These are phyloP conservation scores for Neurospora sp. DNA, from an alignment of 2,329 filamentous ascomycete species.

Conservation along the genomic window DNA sequence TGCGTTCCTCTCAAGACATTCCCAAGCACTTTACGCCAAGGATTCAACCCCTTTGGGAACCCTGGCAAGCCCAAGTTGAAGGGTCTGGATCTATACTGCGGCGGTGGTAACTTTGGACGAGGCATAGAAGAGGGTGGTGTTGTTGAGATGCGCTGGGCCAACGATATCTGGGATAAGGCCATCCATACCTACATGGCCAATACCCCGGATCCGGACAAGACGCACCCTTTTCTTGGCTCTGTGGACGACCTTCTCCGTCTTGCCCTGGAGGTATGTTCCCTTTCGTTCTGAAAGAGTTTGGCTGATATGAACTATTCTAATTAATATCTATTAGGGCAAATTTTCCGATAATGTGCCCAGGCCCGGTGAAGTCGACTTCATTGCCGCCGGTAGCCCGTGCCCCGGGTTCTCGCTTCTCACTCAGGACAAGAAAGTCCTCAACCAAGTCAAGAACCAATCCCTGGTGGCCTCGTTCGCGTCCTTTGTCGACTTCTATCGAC, in stretches of 20 bases:
- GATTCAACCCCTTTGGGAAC: conserved; percentile 36
- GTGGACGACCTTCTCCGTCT: conserved; percentile 56
- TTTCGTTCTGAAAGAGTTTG: background rate
- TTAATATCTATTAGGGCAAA: conserved; percentile 25
- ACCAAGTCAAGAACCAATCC: conserved; percentile 61
- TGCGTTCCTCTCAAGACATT: conserved; percentile 27
- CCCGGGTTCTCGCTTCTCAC: conserved; percentile 66
- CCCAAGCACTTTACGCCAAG: conserved; percentile 38
- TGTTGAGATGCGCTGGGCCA: conserved; percentile 55
- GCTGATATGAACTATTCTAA: background rate
- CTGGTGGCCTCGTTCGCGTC: conserved; percentile 69
- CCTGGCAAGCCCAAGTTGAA: conserved; percentile 31
- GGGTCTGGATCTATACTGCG: conserved; percentile 67
- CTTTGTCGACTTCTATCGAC: conserved; percentile 64
- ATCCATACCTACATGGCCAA: conserved; percentile 71
- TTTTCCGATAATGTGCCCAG: conserved; percentile 38
- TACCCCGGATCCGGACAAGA: conserved; percentile 24
- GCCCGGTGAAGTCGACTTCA: conserved; percentile 56
- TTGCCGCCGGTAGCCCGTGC: conserved; percentile 68
- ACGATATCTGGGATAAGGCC: conserved; percentile 55
- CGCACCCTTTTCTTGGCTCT: conserved; percentile 57
- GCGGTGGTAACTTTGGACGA: conserved; percentile 67
- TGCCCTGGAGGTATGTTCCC: conserved; percentile 31
- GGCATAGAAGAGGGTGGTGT: conserved; percentile 64
- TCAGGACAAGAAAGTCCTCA: conserved; percentile 38